Percentiles rank a stretch among this genome's conserved stretches.
phyloP scores from a whole-genome alignment of 345 rosid species.

The Hibiscus tridactylites region DNA sequence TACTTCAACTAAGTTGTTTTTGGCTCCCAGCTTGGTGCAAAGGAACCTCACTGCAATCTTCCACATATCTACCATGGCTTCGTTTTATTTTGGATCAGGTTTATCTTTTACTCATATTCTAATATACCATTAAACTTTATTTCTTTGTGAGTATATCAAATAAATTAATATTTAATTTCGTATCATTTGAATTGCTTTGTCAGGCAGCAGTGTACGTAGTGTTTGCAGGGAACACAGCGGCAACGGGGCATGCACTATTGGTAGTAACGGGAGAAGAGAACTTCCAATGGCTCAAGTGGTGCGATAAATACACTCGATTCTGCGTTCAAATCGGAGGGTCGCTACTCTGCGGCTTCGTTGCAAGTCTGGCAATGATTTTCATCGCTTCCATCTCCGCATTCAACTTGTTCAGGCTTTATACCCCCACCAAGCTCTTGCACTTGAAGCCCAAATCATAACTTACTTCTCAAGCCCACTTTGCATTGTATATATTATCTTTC shows the following conservation, averaged over 20 bases:
- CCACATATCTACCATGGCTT: neutral
- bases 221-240: conserved; percentile 38
- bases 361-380: conserved; percentile 24
- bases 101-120: no score
- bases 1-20: neutral
- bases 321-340: conserved; percentile 60
- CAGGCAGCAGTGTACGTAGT: conserved; percentile 44
- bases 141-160: no score
- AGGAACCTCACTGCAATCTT: neutral
- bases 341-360: conserved; percentile 26
- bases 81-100: conserved; percentile 8
- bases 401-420: conserved; percentile 60
- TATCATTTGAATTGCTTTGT: neutral
- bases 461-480: neutral
- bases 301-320: conserved; percentile 51
- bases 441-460: conserved; percentile 20
- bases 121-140: no score
- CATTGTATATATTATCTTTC: neutral
- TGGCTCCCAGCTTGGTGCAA: neutral
- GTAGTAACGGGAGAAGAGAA: conserved; percentile 36
- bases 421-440: conserved; percentile 35
- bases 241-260: conserved; percentile 32
- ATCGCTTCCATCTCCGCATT: conserved; percentile 50
- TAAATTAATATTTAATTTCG: no score
- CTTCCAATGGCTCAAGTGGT: conserved; percentile 72